Conservation (phyloP, 2,329 filamentous ascomycete genomes). For the Epichloe sibirici region DNA sequence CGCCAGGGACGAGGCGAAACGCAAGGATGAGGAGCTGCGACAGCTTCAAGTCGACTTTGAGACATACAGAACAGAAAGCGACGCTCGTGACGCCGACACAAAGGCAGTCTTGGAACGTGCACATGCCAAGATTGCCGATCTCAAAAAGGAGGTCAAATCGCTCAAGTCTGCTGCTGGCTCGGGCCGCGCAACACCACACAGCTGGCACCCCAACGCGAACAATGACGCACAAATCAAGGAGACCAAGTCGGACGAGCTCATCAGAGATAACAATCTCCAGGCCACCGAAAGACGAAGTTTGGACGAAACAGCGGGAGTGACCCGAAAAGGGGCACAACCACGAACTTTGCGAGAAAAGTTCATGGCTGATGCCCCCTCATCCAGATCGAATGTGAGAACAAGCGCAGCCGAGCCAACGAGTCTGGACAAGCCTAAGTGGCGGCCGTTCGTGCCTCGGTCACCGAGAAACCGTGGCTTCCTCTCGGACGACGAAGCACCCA, state of each 20-base stretch:
- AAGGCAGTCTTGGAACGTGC: slow-evolving; percentile 43
- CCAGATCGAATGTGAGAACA: slow-evolving; percentile 8
- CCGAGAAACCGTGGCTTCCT: slow-evolving; percentile 26
- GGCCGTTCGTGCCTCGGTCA: slow-evolving; percentile 29
- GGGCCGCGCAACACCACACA: slow-evolving; percentile 15
- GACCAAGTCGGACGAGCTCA: slow-evolving; percentile 10
- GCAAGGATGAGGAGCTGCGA: slow-evolving; percentile 38
- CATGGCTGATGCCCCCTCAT: slow-evolving; percentile 16
- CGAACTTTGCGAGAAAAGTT: slow-evolving; percentile 24
- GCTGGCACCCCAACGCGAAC: slow-evolving; percentile 16
- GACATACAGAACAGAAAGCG: slow-evolving; percentile 38
- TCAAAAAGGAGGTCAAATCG: slow-evolving; percentile 39
- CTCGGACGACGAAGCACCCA: slow-evolving; percentile 19
- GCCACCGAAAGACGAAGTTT: slow-evolving; percentile 1
- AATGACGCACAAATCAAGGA: slow-evolving; percentile 6
- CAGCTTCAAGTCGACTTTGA: slow-evolving; percentile 40
- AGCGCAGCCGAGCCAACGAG: slow-evolving; percentile 13
- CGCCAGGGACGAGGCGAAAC: slow-evolving; percentile 29
- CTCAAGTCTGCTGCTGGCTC: slow-evolving; percentile 23
- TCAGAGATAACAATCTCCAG: neutral
- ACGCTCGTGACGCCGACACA: slow-evolving; percentile 41
- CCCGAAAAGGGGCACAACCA: slow-evolving; percentile 4
- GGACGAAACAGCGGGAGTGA: slow-evolving; percentile 8
- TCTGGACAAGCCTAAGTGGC: slow-evolving; percentile 26
- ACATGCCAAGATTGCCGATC: slow-evolving; percentile 42